These are phyloP conservation scores for Liriodendron chinense DNA, from an alignment of 164 flowering plant genomes.

Conservation along the genomic window DNA sequence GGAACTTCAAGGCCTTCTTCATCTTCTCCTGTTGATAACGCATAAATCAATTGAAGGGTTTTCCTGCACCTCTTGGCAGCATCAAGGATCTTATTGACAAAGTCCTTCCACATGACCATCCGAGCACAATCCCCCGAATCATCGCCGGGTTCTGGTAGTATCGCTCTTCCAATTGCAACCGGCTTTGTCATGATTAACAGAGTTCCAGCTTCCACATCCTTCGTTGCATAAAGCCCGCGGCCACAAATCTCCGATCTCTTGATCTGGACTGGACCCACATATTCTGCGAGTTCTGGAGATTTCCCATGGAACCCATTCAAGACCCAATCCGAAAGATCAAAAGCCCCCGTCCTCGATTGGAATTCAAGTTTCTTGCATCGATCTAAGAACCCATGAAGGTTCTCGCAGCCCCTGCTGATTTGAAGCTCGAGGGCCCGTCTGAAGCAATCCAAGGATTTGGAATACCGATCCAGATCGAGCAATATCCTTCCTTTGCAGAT, in stretches of 20 bases:
- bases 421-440: slow-evolving; percentile 50
- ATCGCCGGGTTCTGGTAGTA: slow-evolving; percentile 39
- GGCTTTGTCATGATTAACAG: slow-evolving; percentile 69
- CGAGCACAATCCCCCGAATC: slow-evolving; percentile 48
- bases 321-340: slow-evolving; percentile 87
- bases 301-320: slow-evolving; percentile 54
- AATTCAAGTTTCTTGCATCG: slow-evolving; percentile 67
- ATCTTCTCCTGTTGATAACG: slow-evolving; percentile 54
- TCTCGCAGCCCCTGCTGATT: slow-evolving; percentile 35
- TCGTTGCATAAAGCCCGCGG: slow-evolving; percentile 65
- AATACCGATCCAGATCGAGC: slow-evolving; percentile 51
- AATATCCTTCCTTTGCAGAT: slow-evolving; percentile 80
- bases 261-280: slow-evolving; percentile 61
- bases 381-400: slow-evolving; percentile 50
- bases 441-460: slow-evolving; percentile 61
- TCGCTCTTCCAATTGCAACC: slow-evolving; percentile 69
- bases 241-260: slow-evolving; percentile 56
- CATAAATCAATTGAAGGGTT: slow-evolving; percentile 36
- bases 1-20: slow-evolving; percentile 62
- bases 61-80: slow-evolving; percentile 37
- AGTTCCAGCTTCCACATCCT: slow-evolving; percentile 65
- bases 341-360: slow-evolving; percentile 59
- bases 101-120: slow-evolving; percentile 90
- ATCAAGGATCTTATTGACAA: slow-evolving; percentile 51
- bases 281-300: slow-evolving; percentile 69